Percentiles rank a stretch among this genome's conserved stretches.
Evolutionary conservation across 202 grass and related monocot genomes (phyloP).

Genomic region (Eragrostis tef): DNA sequence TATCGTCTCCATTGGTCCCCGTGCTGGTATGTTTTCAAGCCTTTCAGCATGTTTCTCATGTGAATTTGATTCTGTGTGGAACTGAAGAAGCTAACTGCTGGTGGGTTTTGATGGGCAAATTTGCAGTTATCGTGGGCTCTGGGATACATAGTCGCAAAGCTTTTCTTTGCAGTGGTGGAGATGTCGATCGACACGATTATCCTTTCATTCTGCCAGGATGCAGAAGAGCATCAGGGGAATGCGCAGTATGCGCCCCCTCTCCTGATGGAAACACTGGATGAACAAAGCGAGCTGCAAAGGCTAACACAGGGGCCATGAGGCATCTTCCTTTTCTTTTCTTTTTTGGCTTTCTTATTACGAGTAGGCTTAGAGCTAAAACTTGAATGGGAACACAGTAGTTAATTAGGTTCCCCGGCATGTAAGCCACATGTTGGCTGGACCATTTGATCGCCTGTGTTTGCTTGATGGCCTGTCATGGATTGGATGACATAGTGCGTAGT

Average conservation of each 20-base stretch:
- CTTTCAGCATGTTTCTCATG: not conserved
- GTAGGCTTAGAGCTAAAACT: constrained; percentile 7
- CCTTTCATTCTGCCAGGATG: constrained; percentile 92
- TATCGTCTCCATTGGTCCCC: constrained; percentile 85
- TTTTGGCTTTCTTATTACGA: not conserved
- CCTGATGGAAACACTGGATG: constrained; percentile 84
- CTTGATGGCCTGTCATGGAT: too few species aligned
- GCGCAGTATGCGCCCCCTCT: constrained; percentile 74
- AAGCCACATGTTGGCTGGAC: too few species aligned
- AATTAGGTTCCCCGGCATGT: not conserved
- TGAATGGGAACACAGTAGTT: not conserved
- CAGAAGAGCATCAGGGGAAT: constrained; percentile 80
- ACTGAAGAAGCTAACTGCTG: not conserved
- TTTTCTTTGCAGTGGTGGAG: constrained; percentile 91
- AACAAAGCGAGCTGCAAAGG: constrained; percentile 68
- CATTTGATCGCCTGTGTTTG: not conserved
- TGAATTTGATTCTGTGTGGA: not conserved
- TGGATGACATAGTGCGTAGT: too few species aligned
- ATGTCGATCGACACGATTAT: constrained; percentile 89
- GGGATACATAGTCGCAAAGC: constrained; percentile 80
- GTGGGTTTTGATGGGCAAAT: not conserved
- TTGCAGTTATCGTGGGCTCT: constrained; percentile 74
- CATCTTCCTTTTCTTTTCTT: not conserved
- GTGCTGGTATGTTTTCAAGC: constrained; percentile 62
- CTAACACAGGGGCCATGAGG: constrained; percentile 64